These are phyloP conservation scores for Lantana camara DNA, from an alignment of 257 asterid species.

Conservation along the genomic window DNA sequence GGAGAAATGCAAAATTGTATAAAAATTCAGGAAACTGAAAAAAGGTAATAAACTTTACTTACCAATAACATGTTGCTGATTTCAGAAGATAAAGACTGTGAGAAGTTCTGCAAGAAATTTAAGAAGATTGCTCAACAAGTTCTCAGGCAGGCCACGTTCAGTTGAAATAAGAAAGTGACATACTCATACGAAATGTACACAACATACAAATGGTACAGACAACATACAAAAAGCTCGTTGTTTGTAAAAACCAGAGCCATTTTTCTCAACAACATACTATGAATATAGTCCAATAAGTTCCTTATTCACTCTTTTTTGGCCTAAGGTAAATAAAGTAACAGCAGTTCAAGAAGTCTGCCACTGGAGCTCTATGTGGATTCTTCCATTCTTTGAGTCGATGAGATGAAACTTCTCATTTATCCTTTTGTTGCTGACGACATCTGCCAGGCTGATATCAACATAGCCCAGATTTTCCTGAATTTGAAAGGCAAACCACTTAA, in stretches of 20 bases:
- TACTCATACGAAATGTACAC: background rate
- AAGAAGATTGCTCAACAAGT: background rate
- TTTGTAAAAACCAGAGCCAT: no score
- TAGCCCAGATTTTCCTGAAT: conserved; percentile 48
- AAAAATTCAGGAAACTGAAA: background rate
- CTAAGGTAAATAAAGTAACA: no score
- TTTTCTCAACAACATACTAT: no score
- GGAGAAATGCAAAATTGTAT: background rate
- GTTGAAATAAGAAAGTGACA: background rate
- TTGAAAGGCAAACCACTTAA: background rate
- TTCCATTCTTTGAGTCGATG: conserved; percentile 52
- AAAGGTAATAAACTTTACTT: background rate
- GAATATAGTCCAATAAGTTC: no score
- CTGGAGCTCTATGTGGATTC: conserved; percentile 47
- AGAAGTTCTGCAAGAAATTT: background rate
- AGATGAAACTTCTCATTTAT: conserved; percentile 49
- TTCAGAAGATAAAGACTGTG: background rate
- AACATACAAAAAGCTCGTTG: no score
- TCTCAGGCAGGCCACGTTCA: no score
- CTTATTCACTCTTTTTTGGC: background rate
- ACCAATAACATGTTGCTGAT: background rate
- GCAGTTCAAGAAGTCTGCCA: conserved; percentile 46
- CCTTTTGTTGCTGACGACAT: conserved; percentile 43
- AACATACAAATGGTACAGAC: background rate
- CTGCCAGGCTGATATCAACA: conserved; percentile 39